These are phyloP conservation scores for Euphorbia pulcherrima DNA, from an alignment of 345 rosid genomes.

Conservation along the genomic window DNA sequence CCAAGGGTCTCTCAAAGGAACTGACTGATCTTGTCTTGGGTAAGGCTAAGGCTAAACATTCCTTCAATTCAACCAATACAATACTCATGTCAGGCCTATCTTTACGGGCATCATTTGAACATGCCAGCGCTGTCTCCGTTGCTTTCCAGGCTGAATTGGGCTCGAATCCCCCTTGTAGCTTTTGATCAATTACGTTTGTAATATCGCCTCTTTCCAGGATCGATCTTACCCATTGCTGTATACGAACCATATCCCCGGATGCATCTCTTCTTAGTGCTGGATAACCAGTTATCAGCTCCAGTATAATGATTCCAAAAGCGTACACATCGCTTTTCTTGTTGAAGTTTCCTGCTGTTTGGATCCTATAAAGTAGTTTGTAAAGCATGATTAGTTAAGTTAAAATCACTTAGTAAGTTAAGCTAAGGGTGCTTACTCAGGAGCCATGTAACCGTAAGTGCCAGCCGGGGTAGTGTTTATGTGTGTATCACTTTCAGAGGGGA, in stretches of 20 bases:
- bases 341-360: too few relatives aligned
- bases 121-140: too few relatives aligned
- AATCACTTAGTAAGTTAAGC: too few relatives aligned
- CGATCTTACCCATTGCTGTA: neutral
- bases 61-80: too few relatives aligned
- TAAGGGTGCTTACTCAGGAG: neutral
- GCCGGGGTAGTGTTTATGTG: neutral
- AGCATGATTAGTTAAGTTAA: neutral
- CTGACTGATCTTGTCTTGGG: too few relatives aligned
- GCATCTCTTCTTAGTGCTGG: slow-evolving; percentile 5
- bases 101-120: too few relatives aligned
- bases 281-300: slow-evolving; percentile 8
- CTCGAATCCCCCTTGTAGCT: too few relatives aligned
- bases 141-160: too few relatives aligned
- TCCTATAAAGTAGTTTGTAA: neutral
- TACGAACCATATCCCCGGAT: neutral
- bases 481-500: neutral
- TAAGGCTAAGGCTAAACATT: too few relatives aligned
- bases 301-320: slow-evolving; percentile 12
- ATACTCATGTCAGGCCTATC: too few relatives aligned
- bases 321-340: slow-evolving; percentile 11
- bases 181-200: too few relatives aligned
- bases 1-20: too few relatives aligned
- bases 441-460: slow-evolving; percentile 3
- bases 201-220: slow-evolving; percentile 1